Evolutionary conservation across 2,329 filamentous ascomycete genomes (phyloP), one percentile per base, ranked within the genome.

Genomic region (Ascochyta koolunga): DNA sequence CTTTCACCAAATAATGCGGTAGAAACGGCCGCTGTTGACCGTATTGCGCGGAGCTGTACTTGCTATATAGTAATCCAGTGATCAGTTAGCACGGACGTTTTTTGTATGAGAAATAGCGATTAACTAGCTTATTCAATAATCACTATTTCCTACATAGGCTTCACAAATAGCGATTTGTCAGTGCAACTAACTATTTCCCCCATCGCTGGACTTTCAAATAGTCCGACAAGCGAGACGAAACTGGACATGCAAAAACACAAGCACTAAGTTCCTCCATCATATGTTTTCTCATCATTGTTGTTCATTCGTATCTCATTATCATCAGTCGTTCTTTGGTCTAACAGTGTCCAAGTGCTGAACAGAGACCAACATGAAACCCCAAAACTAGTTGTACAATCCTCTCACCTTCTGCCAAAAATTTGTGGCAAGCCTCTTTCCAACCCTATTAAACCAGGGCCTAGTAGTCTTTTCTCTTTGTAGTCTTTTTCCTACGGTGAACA

Each of bases 401-500:
- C 32, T 18, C 15, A 5, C 21, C 27, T 13, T 46, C 6, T 31
- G 29, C 8, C 19, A 19, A 19, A 36, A 21, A 9, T 19, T 13
- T 10, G 18, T 21, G 39, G 36, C 36, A 18, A 16, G 11, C 6
- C 3, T n/a, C 13, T 2, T 24, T 16, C 21, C 18, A 9, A 25
- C 13, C 13, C 9, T 10, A 24, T 8, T 13, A 37, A 25, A 24
- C n/a, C 8, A n/a, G 16, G 11, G n/a, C 5, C 46, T 11, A 54
- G 24, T 50, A 50, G 36, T 54, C 45, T 18, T 40, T 45, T n/a
- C 45, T 45, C 41, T 54, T 54, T 5, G 24, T 31, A 16, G 42
- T 56, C 38, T 47, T 51, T 37, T 51, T 56, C 33, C 47, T 56
- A 2, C 53, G 53, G 38, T 48, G 32, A 19, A 51, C 47, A 21